phyloP scores from a whole-genome alignment of 129 eudicot genomes.

The Pittosporum tobira region DNA sequence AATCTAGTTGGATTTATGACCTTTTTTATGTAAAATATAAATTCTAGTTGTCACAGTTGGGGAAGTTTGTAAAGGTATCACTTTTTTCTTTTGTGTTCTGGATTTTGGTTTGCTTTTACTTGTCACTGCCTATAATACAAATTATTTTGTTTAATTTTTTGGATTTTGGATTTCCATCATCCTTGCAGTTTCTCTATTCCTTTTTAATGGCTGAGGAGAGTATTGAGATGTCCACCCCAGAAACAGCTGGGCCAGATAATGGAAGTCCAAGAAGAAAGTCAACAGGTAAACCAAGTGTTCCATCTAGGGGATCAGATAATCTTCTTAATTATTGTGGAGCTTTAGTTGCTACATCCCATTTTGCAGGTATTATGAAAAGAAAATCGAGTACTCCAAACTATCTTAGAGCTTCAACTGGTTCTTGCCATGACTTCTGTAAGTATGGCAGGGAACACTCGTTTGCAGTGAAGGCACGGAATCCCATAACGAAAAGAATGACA shows the following conservation, averaged over 20 bases:
- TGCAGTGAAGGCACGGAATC: slow-evolving; percentile 30
- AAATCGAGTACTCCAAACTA: slow-evolving; percentile 24
- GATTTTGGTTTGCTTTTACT: neutral
- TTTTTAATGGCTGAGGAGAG: slow-evolving; percentile 41
- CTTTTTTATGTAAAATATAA: neutral
- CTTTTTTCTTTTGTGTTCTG: neutral
- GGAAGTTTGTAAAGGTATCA: neutral
- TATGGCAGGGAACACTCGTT: slow-evolving; percentile 25
- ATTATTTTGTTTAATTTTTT: neutral
- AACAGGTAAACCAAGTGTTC: slow-evolving; percentile 17
- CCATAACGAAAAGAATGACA: slow-evolving; percentile 19
- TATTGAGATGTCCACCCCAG: slow-evolving; percentile 13
- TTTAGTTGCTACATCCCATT: slow-evolving; percentile 29
- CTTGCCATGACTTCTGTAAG: slow-evolving; percentile 77
- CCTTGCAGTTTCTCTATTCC: slow-evolving; percentile 10
- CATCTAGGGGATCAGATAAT: slow-evolving; percentile 7
- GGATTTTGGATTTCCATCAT: slow-evolving; percentile 13
- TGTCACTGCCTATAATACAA: too few species aligned
- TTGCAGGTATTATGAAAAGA: slow-evolving; percentile 20
- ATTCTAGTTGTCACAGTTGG: too few species aligned
- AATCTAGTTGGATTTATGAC: neutral
- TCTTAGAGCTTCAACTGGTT: slow-evolving; percentile 66
- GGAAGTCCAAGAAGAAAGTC: slow-evolving; percentile 16
- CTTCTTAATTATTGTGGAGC: slow-evolving; percentile 22
- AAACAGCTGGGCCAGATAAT: neutral